Percentiles rank a stretch among this genome's conserved stretches.
Evolutionary conservation across 495 filamentous ascomycete genomes (phyloP).

Genomic region (Penicillium cataractarum): DNA sequence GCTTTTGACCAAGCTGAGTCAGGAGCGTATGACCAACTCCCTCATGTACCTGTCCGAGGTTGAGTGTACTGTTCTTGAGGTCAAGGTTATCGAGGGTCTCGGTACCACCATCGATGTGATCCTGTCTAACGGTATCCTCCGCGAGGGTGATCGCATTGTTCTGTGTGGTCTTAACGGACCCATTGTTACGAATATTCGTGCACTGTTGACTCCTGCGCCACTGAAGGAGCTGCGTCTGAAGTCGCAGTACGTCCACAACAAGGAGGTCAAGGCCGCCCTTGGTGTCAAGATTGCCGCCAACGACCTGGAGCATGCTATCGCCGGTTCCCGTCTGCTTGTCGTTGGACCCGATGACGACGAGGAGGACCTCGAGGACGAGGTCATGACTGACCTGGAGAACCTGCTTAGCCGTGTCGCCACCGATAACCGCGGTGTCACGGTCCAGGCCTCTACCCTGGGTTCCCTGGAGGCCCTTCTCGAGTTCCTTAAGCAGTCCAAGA

Average conservation of each 20-base stretch:
- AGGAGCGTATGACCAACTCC: constrained; percentile 96
- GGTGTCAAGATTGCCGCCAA: constrained; percentile 99
- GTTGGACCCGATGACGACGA: constrained; percentile 95
- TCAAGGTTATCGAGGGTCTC: constrained; percentile 98
- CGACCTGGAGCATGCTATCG: constrained; percentile 94
- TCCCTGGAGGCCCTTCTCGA: constrained; percentile 96
- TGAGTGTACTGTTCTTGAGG: constrained; percentile 96
- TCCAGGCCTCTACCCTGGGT: constrained; percentile 96
- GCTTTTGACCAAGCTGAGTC: constrained; percentile 85
- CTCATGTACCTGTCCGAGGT: constrained; percentile 99
- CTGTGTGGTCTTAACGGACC: constrained; percentile 93
- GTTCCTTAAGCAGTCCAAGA: constrained; percentile 92
- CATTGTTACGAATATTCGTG: constrained; percentile 93
- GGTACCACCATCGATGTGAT: constrained; percentile 99
- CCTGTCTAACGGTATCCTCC: constrained; percentile 91
- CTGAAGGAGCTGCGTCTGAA: constrained; percentile 94
- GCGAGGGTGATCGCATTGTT: constrained; percentile 92
- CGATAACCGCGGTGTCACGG: constrained; percentile 89
- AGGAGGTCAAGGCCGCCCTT: constrained; percentile 96
- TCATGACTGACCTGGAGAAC: constrained; percentile 92
- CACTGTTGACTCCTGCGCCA: constrained; percentile 91
- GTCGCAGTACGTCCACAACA: constrained; percentile 96
- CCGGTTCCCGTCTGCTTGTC: constrained; percentile 90
- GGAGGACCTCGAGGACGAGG: constrained; percentile 93
- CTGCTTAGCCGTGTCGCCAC: constrained; percentile 88